These are phyloP conservation scores for Xylaria hypoxylon DNA, from an alignment of 2,329 filamentous ascomycete species.

Conservation along the genomic window DNA sequence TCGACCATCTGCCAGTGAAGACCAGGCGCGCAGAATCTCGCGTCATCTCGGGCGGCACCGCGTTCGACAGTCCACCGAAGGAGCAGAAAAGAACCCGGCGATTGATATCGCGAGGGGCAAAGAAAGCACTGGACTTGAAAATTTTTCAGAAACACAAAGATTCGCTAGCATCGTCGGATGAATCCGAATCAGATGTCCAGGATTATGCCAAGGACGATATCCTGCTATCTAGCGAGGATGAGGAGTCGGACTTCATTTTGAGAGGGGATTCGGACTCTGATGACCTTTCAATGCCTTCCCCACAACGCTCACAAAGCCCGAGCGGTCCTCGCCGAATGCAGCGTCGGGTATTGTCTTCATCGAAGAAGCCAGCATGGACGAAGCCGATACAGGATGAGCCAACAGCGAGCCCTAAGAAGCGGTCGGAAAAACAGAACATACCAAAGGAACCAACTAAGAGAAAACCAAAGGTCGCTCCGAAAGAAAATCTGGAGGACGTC, in stretches of 20 bases:
- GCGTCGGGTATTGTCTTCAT: conserved; percentile 41
- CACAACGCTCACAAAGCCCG: conserved; percentile 41
- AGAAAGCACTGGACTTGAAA: conserved; percentile 15
- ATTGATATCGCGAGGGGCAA: conserved; percentile 27
- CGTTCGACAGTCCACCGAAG: conserved; percentile 30
- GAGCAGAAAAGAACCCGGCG: conserved; percentile 33
- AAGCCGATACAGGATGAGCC: conserved; percentile 24
- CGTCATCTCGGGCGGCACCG: conserved; percentile 17
- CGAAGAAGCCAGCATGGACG: conserved; percentile 27
- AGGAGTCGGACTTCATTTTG: conserved; percentile 44
- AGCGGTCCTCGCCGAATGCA: conserved; percentile 36
- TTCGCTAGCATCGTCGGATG: conserved; percentile 17
- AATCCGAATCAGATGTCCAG: conserved; percentile 36
- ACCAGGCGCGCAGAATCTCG: conserved; percentile 30
- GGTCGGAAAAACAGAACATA: conserved; percentile 26
- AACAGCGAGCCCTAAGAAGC: conserved; percentile 35
- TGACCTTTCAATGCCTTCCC: conserved; percentile 37
- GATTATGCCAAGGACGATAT: conserved; percentile 27
- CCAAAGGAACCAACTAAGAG: conserved; percentile 26
- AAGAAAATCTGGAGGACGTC: conserved; percentile 45
- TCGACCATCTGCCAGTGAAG: conserved; percentile 35
- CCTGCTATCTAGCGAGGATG: conserved; percentile 35
- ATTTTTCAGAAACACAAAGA: conserved; percentile 18
- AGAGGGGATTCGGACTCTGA: conserved; percentile 43
- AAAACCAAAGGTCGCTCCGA: conserved; percentile 34